Percentiles rank a stretch among this genome's conserved stretches.
Evolutionary conservation across 306 rosid genomes (phyloP).

Genomic region (Cicer chorassanicum): DNA sequence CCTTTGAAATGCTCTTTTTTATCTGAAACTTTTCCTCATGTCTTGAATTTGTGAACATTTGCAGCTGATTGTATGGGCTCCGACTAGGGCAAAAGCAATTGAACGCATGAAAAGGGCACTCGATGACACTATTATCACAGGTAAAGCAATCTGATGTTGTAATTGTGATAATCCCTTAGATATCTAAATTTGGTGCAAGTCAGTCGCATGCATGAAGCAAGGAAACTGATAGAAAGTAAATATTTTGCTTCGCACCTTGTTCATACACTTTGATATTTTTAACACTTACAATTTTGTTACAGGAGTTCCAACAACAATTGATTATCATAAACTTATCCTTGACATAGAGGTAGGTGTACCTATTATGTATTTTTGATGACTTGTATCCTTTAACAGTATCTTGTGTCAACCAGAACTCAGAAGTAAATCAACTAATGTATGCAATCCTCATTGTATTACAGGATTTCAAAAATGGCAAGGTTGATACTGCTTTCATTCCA

Average conservation of each 20-base stretch:
- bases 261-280: constrained; percentile 10
- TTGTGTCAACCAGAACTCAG: constrained; percentile 16
- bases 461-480: constrained; percentile 93
- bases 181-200: constrained; percentile 25
- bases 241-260: constrained; percentile 29
- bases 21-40: constrained; percentile 36
- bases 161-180: constrained; percentile 29
- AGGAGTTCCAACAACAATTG: constrained; percentile 99
- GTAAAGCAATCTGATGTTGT: constrained; percentile 48
- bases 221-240: constrained; percentile 22
- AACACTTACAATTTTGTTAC: constrained; percentile 41
- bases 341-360: constrained; percentile 70
- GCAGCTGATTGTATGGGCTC: constrained; percentile 99
- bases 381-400: constrained; percentile 31
- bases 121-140: constrained; percentile 88
- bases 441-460: constrained; percentile 42
- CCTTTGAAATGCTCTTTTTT: constrained; percentile 29
- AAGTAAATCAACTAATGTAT: constrained; percentile 30
- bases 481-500: constrained; percentile 95
- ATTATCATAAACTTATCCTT: constrained; percentile 95
- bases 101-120: constrained; percentile 99
- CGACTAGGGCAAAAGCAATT: constrained; percentile 95
- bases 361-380: constrained; percentile 13
- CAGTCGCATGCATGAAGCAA: constrained; percentile 36
- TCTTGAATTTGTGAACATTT: constrained; percentile 40